Percentiles rank a stretch among this genome's conserved stretches.
Conservation (phyloP, 1,139 yeast species). For the Wickerhamiella infanticola region DNA sequence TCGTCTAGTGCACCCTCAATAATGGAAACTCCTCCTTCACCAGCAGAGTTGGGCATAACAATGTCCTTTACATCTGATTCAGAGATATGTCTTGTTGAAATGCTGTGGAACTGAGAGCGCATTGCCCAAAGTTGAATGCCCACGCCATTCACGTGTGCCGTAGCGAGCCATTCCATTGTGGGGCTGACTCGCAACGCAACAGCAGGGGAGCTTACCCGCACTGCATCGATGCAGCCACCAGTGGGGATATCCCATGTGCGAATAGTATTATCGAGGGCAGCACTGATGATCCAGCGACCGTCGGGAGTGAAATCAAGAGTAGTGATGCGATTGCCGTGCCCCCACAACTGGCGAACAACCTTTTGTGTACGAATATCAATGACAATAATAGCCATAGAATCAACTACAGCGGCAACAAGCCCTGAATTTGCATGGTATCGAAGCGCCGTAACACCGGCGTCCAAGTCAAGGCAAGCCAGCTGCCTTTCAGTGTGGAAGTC, state of each 20-base stretch:
- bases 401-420: constrained; percentile 70
- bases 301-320: constrained; percentile 85
- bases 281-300: constrained; percentile 88
- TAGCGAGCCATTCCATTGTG: constrained; percentile 79
- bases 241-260: constrained; percentile 98
- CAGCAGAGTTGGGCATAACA: constrained; percentile 61
- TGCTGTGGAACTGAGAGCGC: constrained; percentile 61
- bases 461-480: constrained; percentile 48
- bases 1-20: constrained; percentile 48
- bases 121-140: constrained; percentile 92
- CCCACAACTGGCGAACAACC: constrained; percentile 75
- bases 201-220: constrained; percentile 59
- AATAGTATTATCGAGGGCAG: constrained; percentile 71
- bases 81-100: constrained; percentile 58
- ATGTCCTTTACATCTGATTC: constrained; percentile 35
- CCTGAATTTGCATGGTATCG: constrained; percentile 71
- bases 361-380: constrained; percentile 70
- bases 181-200: constrained; percentile 74
- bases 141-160: constrained; percentile 80
- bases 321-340: constrained; percentile 82
- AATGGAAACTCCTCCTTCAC: constrained; percentile 62
- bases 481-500: constrained; percentile 62
- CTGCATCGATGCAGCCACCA: constrained; percentile 93
- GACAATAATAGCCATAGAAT: constrained; percentile 71
- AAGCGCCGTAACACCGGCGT: constrained; percentile 62